Percentiles rank a stretch among this genome's conserved stretches.
Conservation (phyloP, 1,284 basidiomycete species). For the Inonotus obliquus region DNA sequence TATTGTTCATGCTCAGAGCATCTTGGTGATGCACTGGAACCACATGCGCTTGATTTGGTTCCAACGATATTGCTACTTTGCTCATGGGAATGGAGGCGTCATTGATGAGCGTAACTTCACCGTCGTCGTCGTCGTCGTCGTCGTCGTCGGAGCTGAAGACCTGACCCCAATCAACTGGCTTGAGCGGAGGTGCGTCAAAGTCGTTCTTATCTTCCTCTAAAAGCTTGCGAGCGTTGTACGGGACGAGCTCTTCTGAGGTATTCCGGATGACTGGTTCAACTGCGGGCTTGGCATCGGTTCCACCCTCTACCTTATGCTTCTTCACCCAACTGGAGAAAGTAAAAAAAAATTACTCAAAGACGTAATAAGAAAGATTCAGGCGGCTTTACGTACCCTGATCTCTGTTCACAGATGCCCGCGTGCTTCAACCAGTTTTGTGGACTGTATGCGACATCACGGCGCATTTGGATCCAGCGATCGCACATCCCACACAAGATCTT, state of each 20-base stretch:
- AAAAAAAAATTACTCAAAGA: not conserved
- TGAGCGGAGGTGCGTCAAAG: not conserved
- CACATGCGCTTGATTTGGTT: not conserved
- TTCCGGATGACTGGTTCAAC: not conserved
- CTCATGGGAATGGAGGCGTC: not conserved
- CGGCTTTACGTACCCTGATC: constrained; percentile 9
- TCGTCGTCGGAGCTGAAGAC: constrained; percentile 12
- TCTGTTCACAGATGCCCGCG: constrained; percentile 16
- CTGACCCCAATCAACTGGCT: constrained; percentile 15
- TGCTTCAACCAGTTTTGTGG: constrained; percentile 20
- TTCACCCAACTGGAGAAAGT: not conserved
- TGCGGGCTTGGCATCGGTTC: not conserved
- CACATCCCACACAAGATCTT: constrained; percentile 18
- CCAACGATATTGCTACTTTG: not conserved
- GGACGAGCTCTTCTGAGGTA: constrained; percentile 5
- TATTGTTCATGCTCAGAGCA: not conserved
- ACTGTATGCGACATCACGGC: constrained; percentile 18
- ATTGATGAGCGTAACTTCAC: not conserved
- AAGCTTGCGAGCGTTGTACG: constrained; percentile 12
- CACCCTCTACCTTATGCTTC: not conserved
- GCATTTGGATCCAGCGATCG: constrained; percentile 19
- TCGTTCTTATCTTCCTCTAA: not conserved
- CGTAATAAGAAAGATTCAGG: not conserved
- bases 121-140: constrained; percentile 3
- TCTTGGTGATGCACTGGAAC: not conserved